Conservation (phyloP, 345 rosid genomes). For the Populus pruinosa region DNA sequence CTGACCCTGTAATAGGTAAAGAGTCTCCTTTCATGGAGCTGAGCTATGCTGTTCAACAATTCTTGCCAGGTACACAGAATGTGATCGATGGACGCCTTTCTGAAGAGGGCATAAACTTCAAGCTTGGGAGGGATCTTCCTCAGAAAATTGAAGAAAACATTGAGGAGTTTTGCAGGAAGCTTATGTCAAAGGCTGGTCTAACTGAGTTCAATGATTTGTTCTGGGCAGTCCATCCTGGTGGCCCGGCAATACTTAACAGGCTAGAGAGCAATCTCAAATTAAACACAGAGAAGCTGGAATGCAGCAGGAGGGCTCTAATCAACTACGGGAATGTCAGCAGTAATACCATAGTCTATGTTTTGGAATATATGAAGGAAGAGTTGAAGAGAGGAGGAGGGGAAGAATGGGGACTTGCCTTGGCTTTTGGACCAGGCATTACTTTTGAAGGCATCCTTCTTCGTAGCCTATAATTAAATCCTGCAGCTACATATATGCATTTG, state of each 20-base stretch:
- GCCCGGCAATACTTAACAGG: slow-evolving; percentile 87
- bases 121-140: slow-evolving; percentile 88
- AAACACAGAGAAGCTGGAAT: slow-evolving; percentile 49
- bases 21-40: slow-evolving; percentile 92
- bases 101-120: slow-evolving; percentile 87
- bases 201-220: slow-evolving; percentile 65
- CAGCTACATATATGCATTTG: neutral
- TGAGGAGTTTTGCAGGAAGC: slow-evolving; percentile 71
- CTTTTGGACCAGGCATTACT: slow-evolving; percentile 96
- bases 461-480: slow-evolving; percentile 39
- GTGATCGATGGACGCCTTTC: slow-evolving; percentile 77
- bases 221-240: slow-evolving; percentile 97
- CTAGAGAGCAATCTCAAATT: slow-evolving; percentile 55
- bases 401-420: slow-evolving; percentile 90
- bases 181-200: slow-evolving; percentile 46
- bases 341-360: slow-evolving; percentile 79
- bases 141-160: slow-evolving; percentile 84
- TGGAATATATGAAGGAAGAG: slow-evolving; percentile 81
- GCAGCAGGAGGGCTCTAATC: slow-evolving; percentile 81
- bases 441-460: slow-evolving; percentile 94
- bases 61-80: slow-evolving; percentile 74
- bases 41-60: slow-evolving; percentile 70
- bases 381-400: slow-evolving; percentile 48
- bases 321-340: slow-evolving; percentile 90
- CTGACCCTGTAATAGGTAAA: slow-evolving; percentile 41